Conservation (phyloP, 2,329 filamentous ascomycete species). For the Diaporthe destruens region DNA sequence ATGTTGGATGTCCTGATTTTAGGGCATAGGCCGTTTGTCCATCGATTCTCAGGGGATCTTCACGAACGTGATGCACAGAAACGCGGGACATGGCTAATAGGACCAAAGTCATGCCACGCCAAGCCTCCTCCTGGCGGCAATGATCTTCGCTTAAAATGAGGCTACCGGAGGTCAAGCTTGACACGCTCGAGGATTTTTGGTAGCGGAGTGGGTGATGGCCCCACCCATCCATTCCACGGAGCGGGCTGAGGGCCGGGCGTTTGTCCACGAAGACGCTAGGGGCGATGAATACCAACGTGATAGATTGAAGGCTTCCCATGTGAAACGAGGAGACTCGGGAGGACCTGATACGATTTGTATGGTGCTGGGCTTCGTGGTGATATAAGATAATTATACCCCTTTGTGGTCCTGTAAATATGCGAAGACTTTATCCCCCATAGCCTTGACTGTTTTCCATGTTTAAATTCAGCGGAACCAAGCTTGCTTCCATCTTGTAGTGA, state of each 20-base stretch:
- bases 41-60: too few species aligned
- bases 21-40: too few species aligned
- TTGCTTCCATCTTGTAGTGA: too few species aligned
- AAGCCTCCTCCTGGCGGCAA: constrained; percentile 11
- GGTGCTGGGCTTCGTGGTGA: not conserved
- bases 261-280: not conserved
- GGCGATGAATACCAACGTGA: not conserved
- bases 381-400: not conserved
- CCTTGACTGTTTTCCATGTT: not conserved
- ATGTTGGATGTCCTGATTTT: not conserved
- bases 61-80: too few species aligned
- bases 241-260: not conserved
- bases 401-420: not conserved
- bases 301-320: not conserved
- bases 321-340: not conserved
- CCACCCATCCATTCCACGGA: not conserved
- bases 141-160: constrained; percentile 8
- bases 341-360: not conserved
- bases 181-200: not conserved
- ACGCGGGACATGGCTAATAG: not conserved
- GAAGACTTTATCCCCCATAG: not conserved
- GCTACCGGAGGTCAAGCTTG: not conserved
- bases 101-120: constrained; percentile 1
- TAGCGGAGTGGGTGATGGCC: not conserved
- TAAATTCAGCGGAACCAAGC: too few species aligned